phyloP scores from a whole-genome alignment of 768 basidiomycete species.

The Phlebiopsis gigantea region DNA sequence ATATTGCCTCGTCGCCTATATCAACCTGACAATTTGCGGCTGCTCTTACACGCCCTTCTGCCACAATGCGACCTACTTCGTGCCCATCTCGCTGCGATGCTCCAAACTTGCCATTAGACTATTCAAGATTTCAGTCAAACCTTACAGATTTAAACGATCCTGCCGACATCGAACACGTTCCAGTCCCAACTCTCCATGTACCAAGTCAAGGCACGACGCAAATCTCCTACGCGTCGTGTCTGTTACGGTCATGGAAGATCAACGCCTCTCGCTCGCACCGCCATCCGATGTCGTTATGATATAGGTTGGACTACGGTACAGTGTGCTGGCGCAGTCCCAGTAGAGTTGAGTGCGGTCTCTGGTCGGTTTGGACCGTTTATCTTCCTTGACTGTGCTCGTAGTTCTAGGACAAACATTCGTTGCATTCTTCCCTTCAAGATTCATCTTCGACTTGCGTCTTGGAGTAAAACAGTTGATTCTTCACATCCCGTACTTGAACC shows the following conservation, averaged over 20 bases:
- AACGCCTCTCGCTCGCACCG: conserved; percentile 34
- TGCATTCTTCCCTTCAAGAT: not conserved
- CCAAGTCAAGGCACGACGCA: conserved; percentile 61
- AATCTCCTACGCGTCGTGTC: conserved; percentile 40
- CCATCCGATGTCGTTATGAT: conserved; percentile 55
- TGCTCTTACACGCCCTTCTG: too few species aligned
- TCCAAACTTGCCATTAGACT: too few species aligned
- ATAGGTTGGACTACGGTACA: conserved; percentile 39
- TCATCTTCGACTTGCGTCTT: not conserved
- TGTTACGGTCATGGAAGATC: conserved; percentile 75
- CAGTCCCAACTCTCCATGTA: too few species aligned
- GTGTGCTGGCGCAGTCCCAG: conserved; percentile 41
- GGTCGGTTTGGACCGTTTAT: conserved; percentile 21
- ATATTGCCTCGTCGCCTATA: too few species aligned
- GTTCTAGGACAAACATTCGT: conserved; percentile 59
- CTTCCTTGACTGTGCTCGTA: conserved; percentile 41
- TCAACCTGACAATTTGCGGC: too few species aligned
- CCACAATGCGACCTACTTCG: too few species aligned
- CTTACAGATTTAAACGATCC: too few species aligned
- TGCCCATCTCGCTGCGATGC: too few species aligned
- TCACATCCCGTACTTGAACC: not conserved
- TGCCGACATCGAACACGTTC: too few species aligned
- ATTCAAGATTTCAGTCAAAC: too few species aligned
- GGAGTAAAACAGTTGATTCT: not conserved
- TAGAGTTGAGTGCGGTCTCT: conserved; percentile 51